Evolutionary conservation across 2,329 filamentous ascomycete genomes (phyloP).

Genomic region (Rutstroemia sydowiana): DNA sequence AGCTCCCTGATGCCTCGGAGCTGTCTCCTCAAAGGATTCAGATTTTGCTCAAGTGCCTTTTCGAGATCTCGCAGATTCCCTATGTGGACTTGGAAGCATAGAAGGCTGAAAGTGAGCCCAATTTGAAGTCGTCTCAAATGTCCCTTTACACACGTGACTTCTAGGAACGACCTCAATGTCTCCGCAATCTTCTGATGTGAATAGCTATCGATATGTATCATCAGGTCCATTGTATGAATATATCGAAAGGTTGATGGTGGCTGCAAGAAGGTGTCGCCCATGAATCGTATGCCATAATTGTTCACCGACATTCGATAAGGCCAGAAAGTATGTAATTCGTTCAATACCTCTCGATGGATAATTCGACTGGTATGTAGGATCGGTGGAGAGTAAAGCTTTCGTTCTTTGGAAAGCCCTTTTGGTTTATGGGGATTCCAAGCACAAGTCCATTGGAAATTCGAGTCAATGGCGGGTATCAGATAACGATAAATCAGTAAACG

Average conservation of each 20-base stretch:
- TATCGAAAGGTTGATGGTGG: slow-evolving; percentile 6
- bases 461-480: slow-evolving; percentile 7
- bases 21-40: slow-evolving; percentile 4
- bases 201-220: slow-evolving; percentile 9
- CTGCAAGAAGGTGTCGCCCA: slow-evolving; percentile 8
- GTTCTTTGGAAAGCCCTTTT: slow-evolving; percentile 4
- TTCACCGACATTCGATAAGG: slow-evolving; percentile 7
- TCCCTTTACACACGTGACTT: slow-evolving; percentile 7
- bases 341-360: slow-evolving; percentile 9
- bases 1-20: slow-evolving; percentile 4
- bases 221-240: slow-evolving; percentile 8
- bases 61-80: slow-evolving; percentile 1
- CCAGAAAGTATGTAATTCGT: slow-evolving; percentile 7
- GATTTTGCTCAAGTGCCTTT: slow-evolving; percentile 6
- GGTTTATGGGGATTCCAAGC: slow-evolving; percentile 8
- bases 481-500: slow-evolving; percentile 8
- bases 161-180: slow-evolving; percentile 5
- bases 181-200: slow-evolving; percentile 7
- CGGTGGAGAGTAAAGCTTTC: slow-evolving; percentile 6
- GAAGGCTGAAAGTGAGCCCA: slow-evolving; percentile 4
- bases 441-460: slow-evolving; percentile 5
- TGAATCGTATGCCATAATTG: slow-evolving; percentile 8
- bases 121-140: slow-evolving; percentile 7
- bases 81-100: slow-evolving; percentile 1
- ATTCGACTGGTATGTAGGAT: slow-evolving; percentile 7